phyloP scores from a whole-genome alignment of 1,284 basidiomycete species.

The Megacollybia platyphylla region DNA sequence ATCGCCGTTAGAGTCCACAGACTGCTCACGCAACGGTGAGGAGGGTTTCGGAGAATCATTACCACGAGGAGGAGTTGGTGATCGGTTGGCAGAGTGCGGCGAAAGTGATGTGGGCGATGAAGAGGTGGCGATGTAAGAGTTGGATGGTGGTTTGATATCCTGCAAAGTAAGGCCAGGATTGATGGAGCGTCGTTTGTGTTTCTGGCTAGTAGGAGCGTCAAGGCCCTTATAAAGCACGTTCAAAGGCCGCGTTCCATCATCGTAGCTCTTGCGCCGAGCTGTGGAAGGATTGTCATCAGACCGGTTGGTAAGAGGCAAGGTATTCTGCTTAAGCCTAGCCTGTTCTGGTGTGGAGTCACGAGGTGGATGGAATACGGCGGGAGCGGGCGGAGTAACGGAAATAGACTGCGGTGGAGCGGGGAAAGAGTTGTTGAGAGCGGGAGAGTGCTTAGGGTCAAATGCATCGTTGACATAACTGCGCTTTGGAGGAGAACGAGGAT shows the following conservation, averaged over 20 bases:
- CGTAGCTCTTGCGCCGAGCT: slow-evolving; percentile 42
- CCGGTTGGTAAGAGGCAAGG: slow-evolving; percentile 12
- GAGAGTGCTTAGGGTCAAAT: slow-evolving; percentile 13
- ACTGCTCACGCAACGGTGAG: slow-evolving; percentile 21
- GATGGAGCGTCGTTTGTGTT: slow-evolving; percentile 32
- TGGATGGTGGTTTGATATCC: slow-evolving; percentile 15
- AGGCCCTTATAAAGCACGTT: slow-evolving; percentile 18
- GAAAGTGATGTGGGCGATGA: slow-evolving; percentile 18
- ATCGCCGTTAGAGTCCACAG: slow-evolving; percentile 8
- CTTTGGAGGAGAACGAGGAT: slow-evolving; percentile 15
- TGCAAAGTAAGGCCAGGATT: slow-evolving; percentile 26
- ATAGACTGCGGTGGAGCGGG: slow-evolving; percentile 15
- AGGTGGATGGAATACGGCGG: slow-evolving; percentile 8
- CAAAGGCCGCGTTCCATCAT: slow-evolving; percentile 42
- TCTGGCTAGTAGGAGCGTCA: slow-evolving; percentile 11
- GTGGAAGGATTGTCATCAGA: background rate
- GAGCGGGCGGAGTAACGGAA: slow-evolving; percentile 24
- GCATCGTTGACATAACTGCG: slow-evolving; percentile 20
- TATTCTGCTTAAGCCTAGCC: slow-evolving; percentile 18
- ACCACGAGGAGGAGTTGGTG: slow-evolving; percentile 10
- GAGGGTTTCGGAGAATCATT: slow-evolving; percentile 15
- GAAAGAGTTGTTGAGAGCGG: slow-evolving; percentile 7
- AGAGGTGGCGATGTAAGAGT: slow-evolving; percentile 6
- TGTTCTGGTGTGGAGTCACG: slow-evolving; percentile 10
- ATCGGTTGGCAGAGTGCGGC: slow-evolving; percentile 16